Evolutionary conservation across 257 asterid genomes (phyloP).

Genomic region (Forsythia suspensa): DNA sequence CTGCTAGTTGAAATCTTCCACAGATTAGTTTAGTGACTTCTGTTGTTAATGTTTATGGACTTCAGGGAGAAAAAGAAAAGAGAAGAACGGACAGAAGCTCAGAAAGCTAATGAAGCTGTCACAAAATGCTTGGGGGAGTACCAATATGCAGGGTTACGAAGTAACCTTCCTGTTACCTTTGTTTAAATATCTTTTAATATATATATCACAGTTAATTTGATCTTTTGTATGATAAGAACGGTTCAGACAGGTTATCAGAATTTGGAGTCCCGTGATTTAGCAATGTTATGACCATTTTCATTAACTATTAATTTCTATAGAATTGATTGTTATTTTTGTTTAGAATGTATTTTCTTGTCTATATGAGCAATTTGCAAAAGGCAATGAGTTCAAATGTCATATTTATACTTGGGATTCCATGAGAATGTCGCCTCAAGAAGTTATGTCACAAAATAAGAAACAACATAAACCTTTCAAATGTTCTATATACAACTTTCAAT

Average conservation of each 20-base stretch:
- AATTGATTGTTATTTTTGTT: constrained; percentile 17
- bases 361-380: constrained; percentile 20
- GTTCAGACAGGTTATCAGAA: constrained; percentile 14
- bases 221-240: constrained; percentile 7
- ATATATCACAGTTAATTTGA: constrained; percentile 15
- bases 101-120: constrained; percentile 83
- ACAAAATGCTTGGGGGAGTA: constrained; percentile 49
- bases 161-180: constrained; percentile 21
- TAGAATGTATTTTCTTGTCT: constrained; percentile 26
- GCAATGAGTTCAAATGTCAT: constrained; percentile 12
- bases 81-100: constrained; percentile 74
- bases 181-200: neutral
- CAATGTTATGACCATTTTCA: constrained; percentile 10
- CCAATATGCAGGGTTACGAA: constrained; percentile 39
- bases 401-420: neutral
- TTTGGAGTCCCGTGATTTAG: constrained; percentile 1
- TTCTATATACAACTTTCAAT: neutral
- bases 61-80: constrained; percentile 90
- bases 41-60: neutral
- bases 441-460: neutral
- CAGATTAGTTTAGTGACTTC: neutral
- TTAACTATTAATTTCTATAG: constrained; percentile 2
- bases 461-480: neutral
- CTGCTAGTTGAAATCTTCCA: neutral
- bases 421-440: too few relatives aligned